Conservation (phyloP, 2,329 filamentous ascomycete species). For the Aureobasidium sp. region DNA sequence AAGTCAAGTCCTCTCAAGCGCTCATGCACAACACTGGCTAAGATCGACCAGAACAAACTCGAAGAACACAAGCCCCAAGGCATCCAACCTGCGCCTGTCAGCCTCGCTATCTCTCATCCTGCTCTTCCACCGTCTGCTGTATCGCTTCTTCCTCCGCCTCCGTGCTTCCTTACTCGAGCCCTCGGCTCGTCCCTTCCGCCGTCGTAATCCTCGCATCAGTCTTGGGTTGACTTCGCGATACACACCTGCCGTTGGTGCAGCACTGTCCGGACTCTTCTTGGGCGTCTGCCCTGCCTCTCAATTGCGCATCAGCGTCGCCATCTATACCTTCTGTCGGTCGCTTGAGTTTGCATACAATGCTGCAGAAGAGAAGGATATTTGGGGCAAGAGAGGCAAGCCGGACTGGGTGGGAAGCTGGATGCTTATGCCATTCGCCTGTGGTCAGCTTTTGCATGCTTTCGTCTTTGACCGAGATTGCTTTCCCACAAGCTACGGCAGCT, state of each 20-base stretch:
- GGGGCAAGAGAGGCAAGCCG: slow-evolving; percentile 52
- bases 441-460: slow-evolving; percentile 45
- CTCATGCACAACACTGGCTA: neutral
- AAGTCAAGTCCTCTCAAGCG: neutral
- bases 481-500: slow-evolving; percentile 51
- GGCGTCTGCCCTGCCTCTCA: slow-evolving; percentile 66
- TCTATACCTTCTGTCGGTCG: slow-evolving; percentile 73
- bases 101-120: slow-evolving; percentile 78
- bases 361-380: slow-evolving; percentile 51
- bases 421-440: slow-evolving; percentile 43
- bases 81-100: slow-evolving; percentile 65
- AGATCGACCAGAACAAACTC: neutral
- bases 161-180: slow-evolving; percentile 68
- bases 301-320: slow-evolving; percentile 69
- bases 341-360: slow-evolving; percentile 83
- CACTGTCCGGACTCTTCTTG: slow-evolving; percentile 74
- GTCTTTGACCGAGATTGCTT: slow-evolving; percentile 47
- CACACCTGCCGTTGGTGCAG: slow-evolving; percentile 84
- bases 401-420: slow-evolving; percentile 53
- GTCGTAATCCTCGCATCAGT: slow-evolving; percentile 71
- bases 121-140: slow-evolving; percentile 79
- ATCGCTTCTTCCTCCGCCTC: slow-evolving; percentile 79
- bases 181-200: slow-evolving; percentile 72
- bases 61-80: slow-evolving; percentile 16
- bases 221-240: slow-evolving; percentile 71